Evolutionary conservation across 1,284 basidiomycete genomes (phyloP), one percentile per base, ranked within the genome.

Genomic region (Schizopora paradoxa): DNA sequence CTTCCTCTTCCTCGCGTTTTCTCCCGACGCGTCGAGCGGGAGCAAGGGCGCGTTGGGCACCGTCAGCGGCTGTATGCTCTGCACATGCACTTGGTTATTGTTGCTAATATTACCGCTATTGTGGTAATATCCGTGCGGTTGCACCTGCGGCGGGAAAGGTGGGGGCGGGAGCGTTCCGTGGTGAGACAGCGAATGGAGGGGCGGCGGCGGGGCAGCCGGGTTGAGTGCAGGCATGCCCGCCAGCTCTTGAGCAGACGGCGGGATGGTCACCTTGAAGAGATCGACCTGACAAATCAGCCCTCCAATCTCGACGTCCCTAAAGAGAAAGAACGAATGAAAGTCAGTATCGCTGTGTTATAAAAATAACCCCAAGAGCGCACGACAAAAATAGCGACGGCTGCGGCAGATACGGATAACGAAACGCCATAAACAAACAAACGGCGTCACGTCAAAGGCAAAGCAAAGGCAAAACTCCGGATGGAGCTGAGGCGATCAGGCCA

Each of bases 211-310:
- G 14, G 28, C 10, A 14, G 28, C 14, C 10, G 28, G 28, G 8
- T 8, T 10, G 28, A 31, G 28, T 8, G 28, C 8, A 31, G 28
- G 27, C 43, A 49, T 33, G 16, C 31, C 38, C 10, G 37, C 45
- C 16, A 51, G 23, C 18, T 48, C 49, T 13, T 32, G 28, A 10
- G 35, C 29, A 18, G 38, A 41, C 22, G 48, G 48, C n/a, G 48
- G 48, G 23, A 50, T 50, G n/a, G 44, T 50, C 5, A 50, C 48
- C 19, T 39, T 21, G 32, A 56, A 61, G n/a, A 61, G 40, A 41
- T 61, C 59, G 22, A 59, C 54, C 34, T 59, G 59, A 22, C 58
- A 59, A 5, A 61, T 55, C 3, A 61, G 49, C 2, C 58, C 59
- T n/a, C 52, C 54, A 34, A 58, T 51, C 26, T 59, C 58, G 34